Evolutionary conservation across 768 basidiomycete species (phyloP), one percentile per base, ranked within the genome.

Genomic region (Macrolepiota albuminosa): DNA sequence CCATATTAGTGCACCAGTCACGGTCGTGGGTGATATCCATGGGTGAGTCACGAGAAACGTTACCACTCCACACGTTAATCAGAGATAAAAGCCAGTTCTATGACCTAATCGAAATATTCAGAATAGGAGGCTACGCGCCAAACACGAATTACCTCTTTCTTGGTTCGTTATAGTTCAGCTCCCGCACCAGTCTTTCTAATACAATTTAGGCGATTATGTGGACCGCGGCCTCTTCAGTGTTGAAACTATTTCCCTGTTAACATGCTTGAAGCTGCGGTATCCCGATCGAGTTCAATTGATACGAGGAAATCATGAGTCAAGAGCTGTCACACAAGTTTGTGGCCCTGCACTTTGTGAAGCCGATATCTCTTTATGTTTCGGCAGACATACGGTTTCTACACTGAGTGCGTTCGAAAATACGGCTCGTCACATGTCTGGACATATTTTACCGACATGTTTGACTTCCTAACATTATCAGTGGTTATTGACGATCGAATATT

Each of bases 381-480:
- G 54, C 71, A 98, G 95, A 95, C 94, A 26, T 99, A 98, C 69
- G 97, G 97, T 13, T 99, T 99, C 78, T 99, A 99, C 75, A 91
- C 93, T 40, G 97, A 99, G 80, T 98, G 97, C 69, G 87, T 96
- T 24, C 84, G 95, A 45, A 99, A 99, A 76, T 99, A 99, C 67
- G 95, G 95, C 57, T 89, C 92, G 2, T 87, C 95, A 36, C 89
- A 91, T 67, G 96, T 98, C 37, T 99, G 97, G 97, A 95, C 93
- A 31, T 98, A 98, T 74, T 98, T 99, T 69, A 99, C 97, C 61
- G 97, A 99, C 76, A 97, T 99, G 96, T 99, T 99, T 74, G 97
- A 99, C 78, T 99, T 95, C 78, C 76, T 99, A 66, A 98, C 97
- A 11, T 79, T 99, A 58, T 95, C 93, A 37, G 95, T 96, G 58